Base-by-base conservation (phyloP, 139 green algal genomes). In the Tetraselmis striata region DNA sequence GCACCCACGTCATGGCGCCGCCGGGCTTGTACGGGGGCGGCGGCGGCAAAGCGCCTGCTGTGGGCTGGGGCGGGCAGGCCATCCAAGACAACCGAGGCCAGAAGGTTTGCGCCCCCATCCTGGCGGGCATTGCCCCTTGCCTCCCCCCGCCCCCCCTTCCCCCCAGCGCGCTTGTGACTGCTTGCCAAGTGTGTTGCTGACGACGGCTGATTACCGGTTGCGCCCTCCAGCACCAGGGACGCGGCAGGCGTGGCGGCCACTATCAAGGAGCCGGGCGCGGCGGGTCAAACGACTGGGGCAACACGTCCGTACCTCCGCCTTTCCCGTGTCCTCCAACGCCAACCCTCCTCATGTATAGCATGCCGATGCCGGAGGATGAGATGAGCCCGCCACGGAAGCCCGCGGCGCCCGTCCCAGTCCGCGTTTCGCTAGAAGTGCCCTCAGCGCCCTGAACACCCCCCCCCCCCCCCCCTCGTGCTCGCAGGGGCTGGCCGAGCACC, bases 41-140 rank as follows among this genome's bases (percentile, higher is more conserved):
- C 18, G 18, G 5, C 11, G 45, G 45, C 45, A 67, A 67, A 67
- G 45, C 45, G 45, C 45, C 45, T 18, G 45, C 45, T 5, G 45
- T 94, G n/a, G 90, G 90, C 27, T 94, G 90, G 90, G 90, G 90
- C 31, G 90, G 91, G 26, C 92, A 95, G 82, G 82, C 85, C 1
- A 93, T 95, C 1, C 84, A 82, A 1, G 89, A 95, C 77, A 86
- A 86, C 24, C 79, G 31, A 76, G 83, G 87, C 26, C 90, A 90
- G 79, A 84, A 88, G 23, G 87, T 92, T 25, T 5, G 45, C 45
- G 18, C 18, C 45, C 45, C 45, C 45, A 25, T 67, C 18, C n/a
- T 23, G 22, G 31, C 29, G 22, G 26, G 28, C 79, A 18, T 22
- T 1, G 2, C 31, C 30, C 77, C 77, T 23, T 11, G 11, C 77